Conservation (phyloP, 2,329 filamentous ascomycete species). For the Colletotrichum caudatum region DNA sequence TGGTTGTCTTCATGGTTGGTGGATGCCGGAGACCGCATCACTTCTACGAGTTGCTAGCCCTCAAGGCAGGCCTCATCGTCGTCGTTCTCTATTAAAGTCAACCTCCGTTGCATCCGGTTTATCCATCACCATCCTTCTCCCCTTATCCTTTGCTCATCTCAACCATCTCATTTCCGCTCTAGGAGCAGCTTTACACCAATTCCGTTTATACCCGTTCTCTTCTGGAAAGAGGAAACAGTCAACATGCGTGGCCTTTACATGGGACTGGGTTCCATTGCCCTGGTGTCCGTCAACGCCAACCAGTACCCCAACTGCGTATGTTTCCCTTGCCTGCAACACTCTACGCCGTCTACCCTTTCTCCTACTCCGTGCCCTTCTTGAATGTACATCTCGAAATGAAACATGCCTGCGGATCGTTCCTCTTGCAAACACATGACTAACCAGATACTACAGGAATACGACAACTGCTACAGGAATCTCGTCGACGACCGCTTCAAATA, state of each 20-base stretch:
- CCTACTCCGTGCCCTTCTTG: background rate
- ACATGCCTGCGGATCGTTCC: background rate
- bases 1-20: slow-evolving; percentile 45
- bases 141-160: slow-evolving; percentile 21
- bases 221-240: slow-evolving; percentile 42
- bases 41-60: background rate
- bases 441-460: slow-evolving; percentile 41
- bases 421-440: background rate
- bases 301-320: slow-evolving; percentile 48
- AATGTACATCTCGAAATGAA: background rate
- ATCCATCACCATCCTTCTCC: background rate
- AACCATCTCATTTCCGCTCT: slow-evolving; percentile 41
- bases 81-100: slow-evolving; percentile 17
- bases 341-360: background rate
- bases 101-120: background rate
- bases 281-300: slow-evolving; percentile 47
- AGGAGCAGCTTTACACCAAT: slow-evolving; percentile 49
- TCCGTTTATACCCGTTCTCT: slow-evolving; percentile 45
- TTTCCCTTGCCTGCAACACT: background rate
- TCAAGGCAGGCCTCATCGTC: background rate
- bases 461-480: slow-evolving; percentile 54
- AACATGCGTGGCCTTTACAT: slow-evolving; percentile 52
- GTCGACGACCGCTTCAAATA: slow-evolving; percentile 49
- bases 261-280: slow-evolving; percentile 49
- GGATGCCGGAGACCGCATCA: slow-evolving; percentile 1